phyloP scores from a whole-genome alignment of 306 rosid species.

The cucumber (Cucumis sativus) region DNA sequence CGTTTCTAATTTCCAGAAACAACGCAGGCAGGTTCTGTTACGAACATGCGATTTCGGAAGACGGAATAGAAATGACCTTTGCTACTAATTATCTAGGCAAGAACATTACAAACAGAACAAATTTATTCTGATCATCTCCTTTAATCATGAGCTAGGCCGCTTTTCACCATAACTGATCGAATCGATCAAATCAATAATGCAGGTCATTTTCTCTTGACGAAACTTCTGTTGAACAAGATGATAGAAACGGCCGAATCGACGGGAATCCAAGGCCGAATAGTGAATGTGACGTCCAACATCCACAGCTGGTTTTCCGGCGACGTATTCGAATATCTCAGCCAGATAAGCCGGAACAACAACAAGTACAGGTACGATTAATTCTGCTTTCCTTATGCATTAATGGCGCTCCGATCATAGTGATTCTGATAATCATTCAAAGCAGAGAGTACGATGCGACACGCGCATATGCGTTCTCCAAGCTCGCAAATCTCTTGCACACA shows the following conservation, averaged over 20 bases:
- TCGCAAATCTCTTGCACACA: conserved; percentile 79
- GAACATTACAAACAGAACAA: neutral
- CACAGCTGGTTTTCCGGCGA: conserved; percentile 85
- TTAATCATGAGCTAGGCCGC: neutral
- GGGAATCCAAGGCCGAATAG: conserved; percentile 65
- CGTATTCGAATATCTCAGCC: conserved; percentile 39
- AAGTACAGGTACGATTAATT: conserved; percentile 21
- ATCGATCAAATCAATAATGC: neutral
- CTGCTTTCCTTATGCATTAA: neutral
- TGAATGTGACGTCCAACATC: conserved; percentile 69
- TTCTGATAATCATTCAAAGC: neutral
- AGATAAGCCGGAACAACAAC: conserved; percentile 28
- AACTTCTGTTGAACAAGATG: conserved; percentile 48
- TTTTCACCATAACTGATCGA: neutral
- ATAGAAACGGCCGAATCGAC: conserved; percentile 46
- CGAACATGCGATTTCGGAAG: conserved; percentile 55
- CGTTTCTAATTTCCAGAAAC: conserved; percentile 29
- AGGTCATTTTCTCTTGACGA: conserved; percentile 87
- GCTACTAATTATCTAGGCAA: conserved; percentile 76
- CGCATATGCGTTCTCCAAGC: conserved; percentile 89
- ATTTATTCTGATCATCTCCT: neutral
- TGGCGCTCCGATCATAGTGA: neutral
- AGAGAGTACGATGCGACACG: conserved; percentile 82
- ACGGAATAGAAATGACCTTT: conserved; percentile 88
- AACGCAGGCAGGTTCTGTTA: conserved; percentile 85